These are phyloP conservation scores for Colletotrichum melonis DNA, from an alignment of 2,329 filamentous ascomycete species.

Conservation along the genomic window DNA sequence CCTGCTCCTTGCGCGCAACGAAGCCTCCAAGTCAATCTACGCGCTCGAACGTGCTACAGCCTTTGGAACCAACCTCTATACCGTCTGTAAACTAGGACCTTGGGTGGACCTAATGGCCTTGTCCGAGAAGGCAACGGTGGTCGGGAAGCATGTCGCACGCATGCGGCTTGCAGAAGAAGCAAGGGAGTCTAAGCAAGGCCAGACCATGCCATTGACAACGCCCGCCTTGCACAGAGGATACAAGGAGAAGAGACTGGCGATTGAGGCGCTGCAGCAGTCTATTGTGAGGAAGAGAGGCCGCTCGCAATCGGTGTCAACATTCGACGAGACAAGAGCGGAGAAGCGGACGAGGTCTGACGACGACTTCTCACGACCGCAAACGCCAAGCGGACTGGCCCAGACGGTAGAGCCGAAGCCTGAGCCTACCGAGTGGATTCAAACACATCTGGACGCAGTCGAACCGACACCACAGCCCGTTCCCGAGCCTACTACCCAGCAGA, in stretches of 20 bases:
- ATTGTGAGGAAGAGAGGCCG: conserved; percentile 65
- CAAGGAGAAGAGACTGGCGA: conserved; percentile 68
- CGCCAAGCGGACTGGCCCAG: conserved; percentile 59
- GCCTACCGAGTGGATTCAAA: conserved; percentile 22
- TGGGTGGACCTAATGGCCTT: conserved; percentile 74
- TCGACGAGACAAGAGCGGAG: conserved; percentile 41
- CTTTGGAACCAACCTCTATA: conserved; percentile 64
- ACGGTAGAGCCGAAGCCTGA: conserved; percentile 12
- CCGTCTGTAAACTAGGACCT: conserved; percentile 73
- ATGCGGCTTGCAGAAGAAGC: conserved; percentile 39
- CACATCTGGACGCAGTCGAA: conserved; percentile 36
- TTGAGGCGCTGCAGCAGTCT: conserved; percentile 70
- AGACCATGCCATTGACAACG: conserved; percentile 49
- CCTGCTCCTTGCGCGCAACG: conserved; percentile 71
- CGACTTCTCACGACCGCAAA: conserved; percentile 83
- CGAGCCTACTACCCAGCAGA: conserved; percentile 48
- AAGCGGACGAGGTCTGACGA: conserved; percentile 34
- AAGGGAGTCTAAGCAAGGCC: conserved; percentile 23
- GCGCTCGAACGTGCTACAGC: conserved; percentile 73
- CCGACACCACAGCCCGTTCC: conserved; percentile 30
- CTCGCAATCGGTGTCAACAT: conserved; percentile 55
- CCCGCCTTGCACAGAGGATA: conserved; percentile 59
- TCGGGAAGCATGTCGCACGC: conserved; percentile 47
- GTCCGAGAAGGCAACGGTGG: conserved; percentile 59
- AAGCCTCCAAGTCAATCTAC: conserved; percentile 65